These are phyloP conservation scores for Aspergillus avenaceus DNA, from an alignment of 495 filamentous ascomycete genomes.

Conservation along the genomic window DNA sequence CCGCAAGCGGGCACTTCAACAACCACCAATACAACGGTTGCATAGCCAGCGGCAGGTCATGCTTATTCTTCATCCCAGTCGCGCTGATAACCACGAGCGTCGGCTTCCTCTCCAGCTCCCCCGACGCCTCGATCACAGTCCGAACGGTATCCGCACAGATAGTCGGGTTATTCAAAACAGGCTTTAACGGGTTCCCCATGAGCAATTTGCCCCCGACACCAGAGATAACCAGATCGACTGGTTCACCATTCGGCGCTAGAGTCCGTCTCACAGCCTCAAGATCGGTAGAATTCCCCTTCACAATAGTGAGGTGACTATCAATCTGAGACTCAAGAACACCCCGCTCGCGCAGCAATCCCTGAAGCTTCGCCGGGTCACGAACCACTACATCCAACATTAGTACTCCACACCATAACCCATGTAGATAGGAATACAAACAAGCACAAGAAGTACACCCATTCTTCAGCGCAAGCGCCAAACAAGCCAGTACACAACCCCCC, in stretches of 20 bases:
- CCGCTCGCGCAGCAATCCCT: slow-evolving; percentile 28
- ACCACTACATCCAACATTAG: slow-evolving; percentile 29
- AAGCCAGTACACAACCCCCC: slow-evolving; percentile 42
- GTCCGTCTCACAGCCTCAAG: slow-evolving; percentile 29
- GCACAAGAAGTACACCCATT: slow-evolving; percentile 45
- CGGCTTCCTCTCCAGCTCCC: slow-evolving; percentile 27
- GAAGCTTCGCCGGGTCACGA: slow-evolving; percentile 61
- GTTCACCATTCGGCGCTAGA: slow-evolving; percentile 22
- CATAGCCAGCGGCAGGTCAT: slow-evolving; percentile 49
- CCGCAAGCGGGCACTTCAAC: slow-evolving; percentile 48
- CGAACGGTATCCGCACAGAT: slow-evolving; percentile 51
- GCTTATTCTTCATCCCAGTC: slow-evolving; percentile 45
- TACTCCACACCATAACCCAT: background rate
- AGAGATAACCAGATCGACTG: slow-evolving; percentile 18
- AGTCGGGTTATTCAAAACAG: slow-evolving; percentile 49
- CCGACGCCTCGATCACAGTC: slow-evolving; percentile 42
- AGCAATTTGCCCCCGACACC: slow-evolving; percentile 31
- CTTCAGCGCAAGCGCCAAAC: slow-evolving; percentile 46
- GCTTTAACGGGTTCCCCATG: slow-evolving; percentile 16
- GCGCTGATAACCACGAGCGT: slow-evolving; percentile 48
- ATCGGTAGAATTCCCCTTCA: slow-evolving; percentile 51
- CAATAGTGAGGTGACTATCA: slow-evolving; percentile 38
- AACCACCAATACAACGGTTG: slow-evolving; percentile 47
- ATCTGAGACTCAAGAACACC: slow-evolving; percentile 26
- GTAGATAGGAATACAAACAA: slow-evolving; percentile 13